These are phyloP conservation scores for Blastobotrys ciferrii DNA, from an alignment of 1,139 yeast genomes.

Conservation along the genomic window DNA sequence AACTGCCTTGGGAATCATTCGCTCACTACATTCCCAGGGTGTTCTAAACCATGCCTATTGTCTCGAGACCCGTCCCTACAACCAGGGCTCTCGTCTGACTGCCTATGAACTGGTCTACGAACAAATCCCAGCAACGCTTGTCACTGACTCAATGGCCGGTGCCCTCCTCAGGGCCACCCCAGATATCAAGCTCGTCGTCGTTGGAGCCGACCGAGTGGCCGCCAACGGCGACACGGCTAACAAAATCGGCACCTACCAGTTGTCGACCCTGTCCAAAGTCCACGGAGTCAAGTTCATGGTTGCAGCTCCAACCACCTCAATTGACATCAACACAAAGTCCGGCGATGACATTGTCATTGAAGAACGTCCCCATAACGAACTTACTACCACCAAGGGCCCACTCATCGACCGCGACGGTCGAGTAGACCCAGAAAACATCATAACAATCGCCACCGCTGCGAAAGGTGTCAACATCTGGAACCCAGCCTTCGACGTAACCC, in stretches of 20 bases:
- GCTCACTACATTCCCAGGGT: constrained; percentile 54
- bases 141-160: constrained; percentile 91
- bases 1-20: constrained; percentile 88
- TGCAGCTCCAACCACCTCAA: constrained; percentile 92
- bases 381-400: constrained; percentile 75
- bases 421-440: constrained; percentile 31
- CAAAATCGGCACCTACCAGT: constrained; percentile 93
- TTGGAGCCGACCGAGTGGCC: constrained; percentile 98
- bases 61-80: constrained; percentile 92
- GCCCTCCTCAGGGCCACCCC: constrained; percentile 59
- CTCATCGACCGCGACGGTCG: constrained; percentile 35
- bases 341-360: constrained; percentile 83
- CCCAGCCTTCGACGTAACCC: constrained; percentile 95
- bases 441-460: constrained; percentile 74
- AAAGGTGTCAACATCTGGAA: constrained; percentile 88
- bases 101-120: constrained; percentile 88
- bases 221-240: constrained; percentile 89
- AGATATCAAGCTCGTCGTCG: constrained; percentile 74
- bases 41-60: constrained; percentile 72
- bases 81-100: constrained; percentile 92
- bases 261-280: constrained; percentile 63
- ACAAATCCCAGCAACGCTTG: constrained; percentile 77
- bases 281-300: constrained; percentile 72
- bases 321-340: constrained; percentile 61
- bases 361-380: constrained; percentile 78